Evolutionary conservation across 345 rosid species (phyloP).

Genomic region (Capsella bursapastoris): DNA sequence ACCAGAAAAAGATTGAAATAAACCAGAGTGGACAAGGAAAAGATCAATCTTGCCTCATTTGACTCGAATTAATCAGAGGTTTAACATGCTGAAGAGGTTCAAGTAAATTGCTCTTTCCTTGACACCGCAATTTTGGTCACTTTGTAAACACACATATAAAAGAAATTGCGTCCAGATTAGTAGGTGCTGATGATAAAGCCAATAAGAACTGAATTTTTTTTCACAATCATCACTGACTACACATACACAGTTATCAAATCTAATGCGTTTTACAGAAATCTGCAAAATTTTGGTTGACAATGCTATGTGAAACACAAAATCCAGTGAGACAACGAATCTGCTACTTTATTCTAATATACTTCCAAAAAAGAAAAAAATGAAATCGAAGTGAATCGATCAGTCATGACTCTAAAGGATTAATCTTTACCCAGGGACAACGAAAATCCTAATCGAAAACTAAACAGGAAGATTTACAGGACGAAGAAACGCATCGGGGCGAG

Average conservation of each 20-base stretch:
- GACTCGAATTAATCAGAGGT: slow-evolving; percentile 47
- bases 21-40: slow-evolving; percentile 9
- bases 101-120: slow-evolving; percentile 27
- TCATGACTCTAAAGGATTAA: slow-evolving; percentile 12
- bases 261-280: slow-evolving; percentile 1
- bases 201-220: slow-evolving; percentile 1
- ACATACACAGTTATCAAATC: slow-evolving; percentile 3
- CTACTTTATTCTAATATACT: not conserved
- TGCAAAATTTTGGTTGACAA: not conserved
- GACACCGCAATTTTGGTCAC: slow-evolving; percentile 10
- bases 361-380: not conserved
- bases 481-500: slow-evolving; percentile 18
- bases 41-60: slow-evolving; percentile 47
- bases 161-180: slow-evolving; percentile 26
- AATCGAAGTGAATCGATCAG: slow-evolving; percentile 26
- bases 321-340: slow-evolving; percentile 9
- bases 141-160: not conserved
- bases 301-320: not conserved
- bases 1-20: not conserved
- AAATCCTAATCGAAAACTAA: slow-evolving; percentile 28
- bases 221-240: slow-evolving; percentile 7
- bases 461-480: slow-evolving; percentile 1
- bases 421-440: not conserved
- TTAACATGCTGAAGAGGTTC: slow-evolving; percentile 37
- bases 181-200: slow-evolving; percentile 14